These are phyloP conservation scores for Elsinoe australis DNA, from an alignment of 2,329 filamentous ascomycete genomes.

Conservation along the genomic window DNA sequence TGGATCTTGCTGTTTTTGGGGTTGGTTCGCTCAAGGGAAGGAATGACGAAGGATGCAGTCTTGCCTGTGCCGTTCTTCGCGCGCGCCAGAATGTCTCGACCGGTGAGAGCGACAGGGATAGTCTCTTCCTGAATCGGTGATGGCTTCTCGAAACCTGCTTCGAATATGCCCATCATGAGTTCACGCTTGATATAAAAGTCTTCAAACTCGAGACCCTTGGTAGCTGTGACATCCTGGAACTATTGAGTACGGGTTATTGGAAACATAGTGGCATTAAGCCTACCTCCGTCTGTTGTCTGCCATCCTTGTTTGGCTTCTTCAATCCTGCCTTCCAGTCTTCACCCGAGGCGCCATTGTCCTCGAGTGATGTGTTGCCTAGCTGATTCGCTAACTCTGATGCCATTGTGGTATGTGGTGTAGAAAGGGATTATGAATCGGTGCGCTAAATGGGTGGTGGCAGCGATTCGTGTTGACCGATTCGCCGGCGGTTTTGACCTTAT, in stretches of 20 bases:
- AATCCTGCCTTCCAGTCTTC: constrained; percentile 66
- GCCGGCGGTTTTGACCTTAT: too few relatives aligned
- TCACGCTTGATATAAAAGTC: constrained; percentile 93
- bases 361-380: constrained; percentile 48
- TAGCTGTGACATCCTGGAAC: constrained; percentile 86
- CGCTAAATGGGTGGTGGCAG: too few relatives aligned
- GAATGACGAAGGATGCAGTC: constrained; percentile 95
- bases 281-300: constrained; percentile 74
- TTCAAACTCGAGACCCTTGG: constrained; percentile 95
- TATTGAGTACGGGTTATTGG: constrained; percentile 10
- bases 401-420: constrained; percentile 34
- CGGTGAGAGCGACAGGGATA: constrained; percentile 90
- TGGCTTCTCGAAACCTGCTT: constrained; percentile 96
- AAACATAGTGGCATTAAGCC: constrained; percentile 18
- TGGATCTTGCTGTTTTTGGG: constrained; percentile 95
- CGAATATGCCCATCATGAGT: constrained; percentile 97
- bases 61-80: constrained; percentile 99
- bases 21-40: constrained; percentile 90
- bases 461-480: not conserved
- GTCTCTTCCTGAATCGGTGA: constrained; percentile 99
- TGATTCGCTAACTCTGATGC: constrained; percentile 48
- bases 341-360: constrained; percentile 39
- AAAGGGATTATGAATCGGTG: too few relatives aligned
- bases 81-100: constrained; percentile 87
- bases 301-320: constrained; percentile 66